Conservation (phyloP, 768 basidiomycete species). For the Termitomyces bulborhizus region DNA sequence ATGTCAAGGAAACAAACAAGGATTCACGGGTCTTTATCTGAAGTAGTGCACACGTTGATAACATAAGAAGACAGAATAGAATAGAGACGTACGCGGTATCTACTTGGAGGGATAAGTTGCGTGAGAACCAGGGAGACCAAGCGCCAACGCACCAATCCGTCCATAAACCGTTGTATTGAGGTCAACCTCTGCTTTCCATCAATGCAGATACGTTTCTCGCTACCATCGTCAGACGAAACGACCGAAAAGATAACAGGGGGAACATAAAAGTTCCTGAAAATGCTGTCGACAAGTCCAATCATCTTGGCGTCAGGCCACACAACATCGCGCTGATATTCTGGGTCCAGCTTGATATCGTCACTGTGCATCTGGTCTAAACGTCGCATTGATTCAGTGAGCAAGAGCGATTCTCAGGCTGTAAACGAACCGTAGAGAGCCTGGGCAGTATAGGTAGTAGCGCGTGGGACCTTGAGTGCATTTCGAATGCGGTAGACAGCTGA, state of each 20-base stretch:
- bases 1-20: not conserved
- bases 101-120: not conserved
- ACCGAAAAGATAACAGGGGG: slow-evolving; percentile 71
- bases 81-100: slow-evolving; percentile 13
- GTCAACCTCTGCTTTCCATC: slow-evolving; percentile 62
- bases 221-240: slow-evolving; percentile 50
- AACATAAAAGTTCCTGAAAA: slow-evolving; percentile 74
- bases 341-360: slow-evolving; percentile 64
- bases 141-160: slow-evolving; percentile 12
- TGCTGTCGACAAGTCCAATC: slow-evolving; percentile 68
- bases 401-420: not conserved
- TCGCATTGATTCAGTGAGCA: not conserved
- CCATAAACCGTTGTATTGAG: slow-evolving; percentile 38
- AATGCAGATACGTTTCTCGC: slow-evolving; percentile 43
- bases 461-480: slow-evolving; percentile 47
- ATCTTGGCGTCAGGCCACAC: slow-evolving; percentile 80
- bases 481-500: slow-evolving; percentile 23
- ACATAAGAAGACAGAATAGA: slow-evolving; percentile 25
- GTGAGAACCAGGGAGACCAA: not conserved
- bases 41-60: slow-evolving; percentile 14
- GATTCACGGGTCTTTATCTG: slow-evolving; percentile 15
- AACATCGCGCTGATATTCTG: slow-evolving; percentile 77
- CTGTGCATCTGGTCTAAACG: slow-evolving; percentile 53
- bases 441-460: slow-evolving; percentile 60
- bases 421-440: slow-evolving; percentile 51